Conservation (phyloP, 1,139 yeast genomes). For the Blastobotrys apis region DNA sequence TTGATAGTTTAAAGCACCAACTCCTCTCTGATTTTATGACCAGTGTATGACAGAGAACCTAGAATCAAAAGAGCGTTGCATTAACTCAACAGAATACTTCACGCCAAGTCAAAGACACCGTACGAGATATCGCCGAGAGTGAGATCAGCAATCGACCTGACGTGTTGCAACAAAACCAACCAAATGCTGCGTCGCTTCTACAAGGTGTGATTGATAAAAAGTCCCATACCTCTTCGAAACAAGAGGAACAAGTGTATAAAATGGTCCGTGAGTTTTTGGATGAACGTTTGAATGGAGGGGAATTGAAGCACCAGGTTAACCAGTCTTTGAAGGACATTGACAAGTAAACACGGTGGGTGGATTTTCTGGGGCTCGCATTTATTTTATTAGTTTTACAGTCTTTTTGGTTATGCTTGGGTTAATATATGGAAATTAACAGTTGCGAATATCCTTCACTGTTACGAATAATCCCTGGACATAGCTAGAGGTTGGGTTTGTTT, state of each 20-base stretch:
- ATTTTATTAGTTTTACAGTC: too few species aligned
- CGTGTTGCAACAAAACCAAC: slow-evolving; percentile 24
- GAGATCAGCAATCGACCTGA: slow-evolving; percentile 28
- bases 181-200: slow-evolving; percentile 11
- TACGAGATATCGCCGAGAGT: slow-evolving; percentile 28
- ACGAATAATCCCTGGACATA: too few species aligned
- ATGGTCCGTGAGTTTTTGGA: slow-evolving; percentile 21
- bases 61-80: background rate
- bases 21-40: slow-evolving; percentile 29
- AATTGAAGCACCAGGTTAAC: slow-evolving; percentile 11
- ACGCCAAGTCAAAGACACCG: slow-evolving; percentile 21
- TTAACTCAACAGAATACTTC: background rate
- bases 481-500: too few species aligned
- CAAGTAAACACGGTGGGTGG: too few species aligned
- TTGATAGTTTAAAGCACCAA: slow-evolving; percentile 30
- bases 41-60: slow-evolving; percentile 24
- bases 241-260: slow-evolving; percentile 22
- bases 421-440: too few species aligned
- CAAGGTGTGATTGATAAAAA: slow-evolving; percentile 13
- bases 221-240: slow-evolving; percentile 20
- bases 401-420: too few species aligned
- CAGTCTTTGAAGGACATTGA: background rate
- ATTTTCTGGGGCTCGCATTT: too few species aligned
- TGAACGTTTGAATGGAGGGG: slow-evolving; percentile 18
- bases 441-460: too few species aligned